These are phyloP conservation scores for Zymoseptoria passerinii DNA, from an alignment of 2,329 filamentous ascomycete species.

Conservation along the genomic window DNA sequence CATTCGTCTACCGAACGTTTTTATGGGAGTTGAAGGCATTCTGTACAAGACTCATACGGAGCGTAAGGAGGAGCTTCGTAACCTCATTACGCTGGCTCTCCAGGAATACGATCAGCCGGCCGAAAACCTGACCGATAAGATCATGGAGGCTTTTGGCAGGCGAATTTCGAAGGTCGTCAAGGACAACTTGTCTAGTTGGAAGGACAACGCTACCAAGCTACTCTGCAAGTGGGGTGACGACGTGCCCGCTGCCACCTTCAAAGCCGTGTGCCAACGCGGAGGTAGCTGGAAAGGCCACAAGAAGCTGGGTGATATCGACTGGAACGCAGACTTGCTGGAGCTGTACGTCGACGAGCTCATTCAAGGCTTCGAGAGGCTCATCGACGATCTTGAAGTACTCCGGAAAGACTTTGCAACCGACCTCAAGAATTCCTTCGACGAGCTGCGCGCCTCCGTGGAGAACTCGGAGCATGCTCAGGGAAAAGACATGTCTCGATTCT, in stretches of 20 bases:
- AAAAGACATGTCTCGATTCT: not conserved
- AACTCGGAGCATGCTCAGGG: slow-evolving; percentile 1
- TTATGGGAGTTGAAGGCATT: slow-evolving; percentile 8
- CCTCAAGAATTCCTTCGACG: not conserved
- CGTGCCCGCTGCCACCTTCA: not conserved
- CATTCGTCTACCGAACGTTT: slow-evolving; percentile 4
- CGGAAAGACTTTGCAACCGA: not conserved
- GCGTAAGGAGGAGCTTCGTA: slow-evolving; percentile 8
- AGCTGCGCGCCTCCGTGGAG: not conserved
- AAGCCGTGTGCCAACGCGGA: slow-evolving; percentile 2
- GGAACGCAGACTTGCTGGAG: not conserved
- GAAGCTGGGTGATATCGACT: not conserved
- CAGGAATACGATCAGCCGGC: not conserved
- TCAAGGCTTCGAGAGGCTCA: not conserved
- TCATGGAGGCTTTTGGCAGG: slow-evolving; percentile 1
- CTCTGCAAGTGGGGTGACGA: not conserved
- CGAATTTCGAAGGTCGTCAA: not conserved
- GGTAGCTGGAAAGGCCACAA: not conserved
- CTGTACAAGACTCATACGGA: slow-evolving; percentile 10
- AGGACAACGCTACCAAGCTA: not conserved
- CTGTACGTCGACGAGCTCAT: not conserved
- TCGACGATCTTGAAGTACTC: not conserved
- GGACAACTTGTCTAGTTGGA: not conserved
- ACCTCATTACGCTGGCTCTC: slow-evolving; percentile 1
- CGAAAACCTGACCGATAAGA: not conserved